These are phyloP conservation scores for Endothia cerciana DNA, from an alignment of 2,329 filamentous ascomycete genomes.

Conservation along the genomic window DNA sequence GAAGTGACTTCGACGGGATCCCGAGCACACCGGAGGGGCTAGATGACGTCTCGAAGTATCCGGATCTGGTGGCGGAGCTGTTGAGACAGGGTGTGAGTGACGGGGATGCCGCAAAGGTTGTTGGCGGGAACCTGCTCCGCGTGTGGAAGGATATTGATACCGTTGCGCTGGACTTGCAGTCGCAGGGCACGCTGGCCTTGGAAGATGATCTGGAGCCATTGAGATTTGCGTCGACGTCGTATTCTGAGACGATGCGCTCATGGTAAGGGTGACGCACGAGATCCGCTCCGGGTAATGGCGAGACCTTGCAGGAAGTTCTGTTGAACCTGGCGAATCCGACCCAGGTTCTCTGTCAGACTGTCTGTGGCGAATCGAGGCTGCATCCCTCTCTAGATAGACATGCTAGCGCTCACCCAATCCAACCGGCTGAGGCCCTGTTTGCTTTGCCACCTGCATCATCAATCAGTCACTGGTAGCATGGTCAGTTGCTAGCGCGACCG, in stretches of 20 bases:
- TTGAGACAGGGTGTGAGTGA: conserved; percentile 75
- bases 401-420: too few species aligned
- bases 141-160: conserved; percentile 82
- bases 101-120: conserved; percentile 72
- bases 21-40: conserved; percentile 68
- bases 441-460: too few species aligned
- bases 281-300: not conserved
- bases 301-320: not conserved
- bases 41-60: conserved; percentile 85
- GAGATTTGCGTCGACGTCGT: conserved; percentile 22
- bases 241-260: not conserved
- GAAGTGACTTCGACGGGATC: conserved; percentile 89
- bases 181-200: conserved; percentile 53
- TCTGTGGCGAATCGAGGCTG: not conserved
- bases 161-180: conserved; percentile 69
- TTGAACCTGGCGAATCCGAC: not conserved
- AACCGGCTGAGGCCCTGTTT: not conserved
- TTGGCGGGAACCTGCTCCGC: conserved; percentile 78
- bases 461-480: too few species aligned
- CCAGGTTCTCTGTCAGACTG: not conserved
- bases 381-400: not conserved
- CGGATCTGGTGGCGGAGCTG: conserved; percentile 75
- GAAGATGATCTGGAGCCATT: conserved; percentile 54
- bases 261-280: not conserved
- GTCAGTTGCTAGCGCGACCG: too few species aligned